Percentiles rank a stretch among this genome's conserved stretches.
phyloP scores from a whole-genome alignment of 148 eudicot genomes.

The Bassia scoparia region DNA sequence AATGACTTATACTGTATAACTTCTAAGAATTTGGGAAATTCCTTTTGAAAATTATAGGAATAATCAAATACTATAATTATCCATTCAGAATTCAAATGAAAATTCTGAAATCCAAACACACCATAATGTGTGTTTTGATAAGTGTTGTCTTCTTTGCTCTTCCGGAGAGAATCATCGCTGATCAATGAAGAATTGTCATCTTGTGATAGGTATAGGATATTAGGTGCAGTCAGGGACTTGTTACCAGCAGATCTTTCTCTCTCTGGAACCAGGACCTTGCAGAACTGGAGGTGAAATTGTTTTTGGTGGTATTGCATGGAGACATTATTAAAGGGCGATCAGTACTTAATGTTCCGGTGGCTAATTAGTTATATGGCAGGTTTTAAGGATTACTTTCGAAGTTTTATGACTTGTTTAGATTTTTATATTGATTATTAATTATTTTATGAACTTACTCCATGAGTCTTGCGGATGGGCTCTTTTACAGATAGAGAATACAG shows the following conservation, averaged over 20 bases:
- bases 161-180: too few species aligned
- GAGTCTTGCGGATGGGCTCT: constrained; percentile 1
- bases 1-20: too few species aligned
- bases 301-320: constrained; percentile 52
- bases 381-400: constrained; percentile 4
- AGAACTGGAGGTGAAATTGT: constrained; percentile 56
- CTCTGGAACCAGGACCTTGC: constrained; percentile 52
- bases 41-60: too few species aligned
- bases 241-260: constrained; percentile 43
- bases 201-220: constrained; percentile 48
- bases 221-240: constrained; percentile 49
- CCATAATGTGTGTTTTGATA: too few species aligned
- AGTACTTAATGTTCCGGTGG: constrained; percentile 48
- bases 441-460: background rate
- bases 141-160: too few species aligned
- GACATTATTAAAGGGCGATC: constrained; percentile 47
- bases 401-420: background rate
- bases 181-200: background rate
- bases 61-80: too few species aligned
- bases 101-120: too few species aligned
- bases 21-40: too few species aligned
- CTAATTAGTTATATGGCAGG: constrained; percentile 66
- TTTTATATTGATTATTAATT: background rate
- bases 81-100: too few species aligned
- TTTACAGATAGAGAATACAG: constrained; percentile 43